Percentiles rank a stretch among this genome's conserved stretches.
Conservation (phyloP, 345 rosid species). For the Camelina laxa region DNA sequence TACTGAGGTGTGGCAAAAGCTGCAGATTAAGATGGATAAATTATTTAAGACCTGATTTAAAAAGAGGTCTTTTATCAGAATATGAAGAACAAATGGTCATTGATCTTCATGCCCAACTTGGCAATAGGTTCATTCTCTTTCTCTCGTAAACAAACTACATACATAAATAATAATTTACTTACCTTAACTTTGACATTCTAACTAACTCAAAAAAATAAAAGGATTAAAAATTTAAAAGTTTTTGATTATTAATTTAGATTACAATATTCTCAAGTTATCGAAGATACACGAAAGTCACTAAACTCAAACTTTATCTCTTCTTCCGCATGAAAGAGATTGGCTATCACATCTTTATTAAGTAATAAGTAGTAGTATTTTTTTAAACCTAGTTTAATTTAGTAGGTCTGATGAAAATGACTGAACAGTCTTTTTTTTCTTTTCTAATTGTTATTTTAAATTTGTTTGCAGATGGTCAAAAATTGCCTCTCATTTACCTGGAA, state of each 20-base stretch:
- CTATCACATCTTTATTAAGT: conserved; percentile 2
- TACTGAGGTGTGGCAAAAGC: conserved; percentile 93
- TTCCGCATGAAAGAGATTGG: conserved; percentile 11
- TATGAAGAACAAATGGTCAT: conserved; percentile 84
- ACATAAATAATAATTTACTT: not conserved
- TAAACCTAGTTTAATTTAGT: conserved; percentile 2
- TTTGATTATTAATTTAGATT: not conserved
- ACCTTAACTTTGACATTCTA: conserved; percentile 32
- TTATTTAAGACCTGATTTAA: conserved; percentile 88
- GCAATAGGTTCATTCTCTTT: conserved; percentile 70
- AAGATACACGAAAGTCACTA: conserved; percentile 8
- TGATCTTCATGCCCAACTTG: conserved; percentile 92
- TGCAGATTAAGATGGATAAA: conserved; percentile 97
- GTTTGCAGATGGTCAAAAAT: conserved; percentile 92
- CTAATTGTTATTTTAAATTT: not conserved
- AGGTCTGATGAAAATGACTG: conserved; percentile 9
- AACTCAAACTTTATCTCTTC: not conserved
- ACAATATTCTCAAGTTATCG: conserved; percentile 11
- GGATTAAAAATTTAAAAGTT: conserved; percentile 10
- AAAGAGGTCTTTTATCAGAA: conserved; percentile 92
- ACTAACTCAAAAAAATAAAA: conserved; percentile 25
- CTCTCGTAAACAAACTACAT: not conserved
- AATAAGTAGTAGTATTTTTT: conserved; percentile 2
- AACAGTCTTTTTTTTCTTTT: not conserved
- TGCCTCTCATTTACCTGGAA: conserved; percentile 95